Evolutionary conservation across 306 rosid species (phyloP).

Genomic region (Purshia tridentata): DNA sequence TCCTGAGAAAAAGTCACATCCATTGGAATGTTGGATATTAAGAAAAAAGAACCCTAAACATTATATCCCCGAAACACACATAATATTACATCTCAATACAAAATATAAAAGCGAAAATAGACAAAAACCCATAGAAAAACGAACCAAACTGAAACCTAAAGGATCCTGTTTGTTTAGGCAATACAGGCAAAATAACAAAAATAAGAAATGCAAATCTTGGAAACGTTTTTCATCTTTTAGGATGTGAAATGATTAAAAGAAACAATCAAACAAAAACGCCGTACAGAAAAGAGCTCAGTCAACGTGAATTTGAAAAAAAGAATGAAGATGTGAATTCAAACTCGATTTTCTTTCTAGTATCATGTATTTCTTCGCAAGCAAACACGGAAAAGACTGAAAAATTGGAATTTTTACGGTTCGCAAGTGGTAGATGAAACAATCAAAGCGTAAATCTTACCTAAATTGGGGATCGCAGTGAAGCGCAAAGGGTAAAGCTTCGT

Average conservation of each 20-base stretch:
- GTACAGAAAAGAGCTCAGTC: neutral
- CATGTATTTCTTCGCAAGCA: neutral
- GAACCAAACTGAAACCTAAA: neutral
- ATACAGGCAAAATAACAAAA: neutral
- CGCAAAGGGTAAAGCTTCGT: constrained; percentile 17
- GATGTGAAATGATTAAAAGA: neutral
- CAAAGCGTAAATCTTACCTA: constrained; percentile 30
- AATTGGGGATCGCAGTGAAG: constrained; percentile 29
- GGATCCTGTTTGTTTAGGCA: neutral
- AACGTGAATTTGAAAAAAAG: neutral
- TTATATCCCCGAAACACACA: neutral
- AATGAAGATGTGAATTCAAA: neutral
- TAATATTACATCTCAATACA: neutral
- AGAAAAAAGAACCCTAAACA: neutral
- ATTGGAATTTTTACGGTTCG: neutral
- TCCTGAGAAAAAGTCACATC: constrained; percentile 28
- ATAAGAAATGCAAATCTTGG: neutral
- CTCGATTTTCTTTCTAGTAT: neutral
- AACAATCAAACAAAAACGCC: neutral
- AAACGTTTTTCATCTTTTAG: neutral
- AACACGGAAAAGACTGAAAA: neutral
- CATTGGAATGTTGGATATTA: neutral
- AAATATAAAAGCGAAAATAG: neutral
- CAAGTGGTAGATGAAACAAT: neutral
- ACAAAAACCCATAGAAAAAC: neutral